Evolutionary conservation across 2,329 filamentous ascomycete species (phyloP), one percentile per base, ranked within the genome.

Genomic region (Trichoderma cornu-damae): DNA sequence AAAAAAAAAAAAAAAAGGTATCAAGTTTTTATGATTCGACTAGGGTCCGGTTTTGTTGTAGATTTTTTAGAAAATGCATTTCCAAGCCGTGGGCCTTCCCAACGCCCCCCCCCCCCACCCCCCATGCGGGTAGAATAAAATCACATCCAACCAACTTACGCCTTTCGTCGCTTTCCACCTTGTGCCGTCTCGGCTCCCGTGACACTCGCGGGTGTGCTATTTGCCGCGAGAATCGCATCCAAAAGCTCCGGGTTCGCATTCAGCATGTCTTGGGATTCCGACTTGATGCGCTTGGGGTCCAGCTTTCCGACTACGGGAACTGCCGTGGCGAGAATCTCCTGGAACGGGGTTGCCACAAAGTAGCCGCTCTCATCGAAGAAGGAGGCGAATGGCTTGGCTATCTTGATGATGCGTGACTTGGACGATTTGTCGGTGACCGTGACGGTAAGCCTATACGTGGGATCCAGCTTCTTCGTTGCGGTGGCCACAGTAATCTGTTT

Each of bases 361-460:
- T 79, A 81, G 49, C 90, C 90, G 38, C 78, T 75, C 56, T 74
- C 75, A 70, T 95, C 88, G 65, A 93, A 94, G 88, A 88, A 94
- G 53, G 81, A 78, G 32, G 81, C 82, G 69, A 94, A 93, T 34
- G 86, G 79, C 43, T 81, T 80, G 61, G 79, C 73, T 60, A 91
- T 72, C 61, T 83, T 77, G 59, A 83, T 67, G 16, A 75, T 76
- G 60, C 78, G 67, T 38, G 70, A 63, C 51, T 70, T 68, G 59
- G 69, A 70, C 35, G 68, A 66, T 59, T 72, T 75, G 50, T 64
- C 48, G 34, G 75, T 77, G 55, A 84, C 73, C 46, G 77, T 80
- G 51, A 96, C 79, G 42, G 80, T 84, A 60, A 96, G 75, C 67
- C 88, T 81, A 77, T 99, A 99, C 43, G 85, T 81, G 1, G 91